Evolutionary conservation across 352 stramenopile species (phyloP), one percentile per base, ranked within the genome.

Genomic region (Globisporangium paddicum): DNA sequence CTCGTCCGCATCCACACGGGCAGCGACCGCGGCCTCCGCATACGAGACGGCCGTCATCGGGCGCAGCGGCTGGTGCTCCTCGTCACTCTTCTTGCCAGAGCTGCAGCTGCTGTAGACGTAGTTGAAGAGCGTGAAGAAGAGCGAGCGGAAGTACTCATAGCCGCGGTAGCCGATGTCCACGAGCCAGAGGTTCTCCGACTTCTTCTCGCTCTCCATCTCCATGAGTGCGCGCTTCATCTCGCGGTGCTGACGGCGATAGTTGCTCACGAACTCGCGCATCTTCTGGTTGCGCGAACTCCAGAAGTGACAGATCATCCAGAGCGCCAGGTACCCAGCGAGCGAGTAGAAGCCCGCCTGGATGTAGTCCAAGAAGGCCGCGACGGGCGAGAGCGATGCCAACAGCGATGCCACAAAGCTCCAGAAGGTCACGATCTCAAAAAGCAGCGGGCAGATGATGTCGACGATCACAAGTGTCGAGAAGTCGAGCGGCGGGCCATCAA

Each of bases 221-320:
- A 78, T 56, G 48, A 95, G 63, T 45, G 80, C 67, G 47, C 82
- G 80, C 56, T 91, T 80, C 62, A 93, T 75, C 28, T 88, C 82
- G 44, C 86, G 86, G 30, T 84, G 80, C 14, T 80, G 75, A 23
- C 86, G 82, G 32, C 85, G 76, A 56, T 95, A 95, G 60, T 92
- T 93, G 65, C 80, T 90, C 35, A 95, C 86, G 60, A 93, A 90
- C 68, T 93, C 79, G 48, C 86, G 85, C 86, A 95, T 95, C 48
- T 90, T 89, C 38, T 75, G 77, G 65, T 93, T 93, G 21, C 86
- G 78, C 46, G 78, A 67, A 67, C 86, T 95, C 62, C 82, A 93
- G 63, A 90, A 95, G 67, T 95, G 86, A 62, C 82, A 92, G 14
- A 86, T 67, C 68, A 92, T 86, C 86, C 86, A 95, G 10, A 91